Percentiles rank a stretch among this genome's conserved stretches.
phyloP scores from a whole-genome alignment of 176 grass and related monocot genomes.

The Ananas comosus region DNA sequence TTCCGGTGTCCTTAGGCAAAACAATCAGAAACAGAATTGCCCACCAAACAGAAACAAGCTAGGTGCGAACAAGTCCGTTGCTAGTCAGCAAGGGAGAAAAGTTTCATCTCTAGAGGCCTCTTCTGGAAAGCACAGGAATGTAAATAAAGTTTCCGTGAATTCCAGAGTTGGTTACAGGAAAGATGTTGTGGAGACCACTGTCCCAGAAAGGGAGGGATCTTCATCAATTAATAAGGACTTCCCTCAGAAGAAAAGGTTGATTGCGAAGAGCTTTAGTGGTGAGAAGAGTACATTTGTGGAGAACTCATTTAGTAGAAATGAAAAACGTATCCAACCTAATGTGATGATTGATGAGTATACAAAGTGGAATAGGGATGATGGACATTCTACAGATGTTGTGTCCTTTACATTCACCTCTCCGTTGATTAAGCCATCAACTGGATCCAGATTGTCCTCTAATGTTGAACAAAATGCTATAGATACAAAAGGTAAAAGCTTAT shows the following conservation, averaged over 20 bases:
- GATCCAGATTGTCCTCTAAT: slow-evolving; percentile 13
- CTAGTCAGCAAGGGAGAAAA: slow-evolving; percentile 58
- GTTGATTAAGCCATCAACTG: slow-evolving; percentile 40
- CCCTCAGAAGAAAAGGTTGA: slow-evolving; percentile 73
- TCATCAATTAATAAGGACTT: slow-evolving; percentile 64
- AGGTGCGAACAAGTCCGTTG: slow-evolving; percentile 31
- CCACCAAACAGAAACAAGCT: slow-evolving; percentile 37
- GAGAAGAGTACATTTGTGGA: slow-evolving; percentile 38
- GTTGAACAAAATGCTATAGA: slow-evolving; percentile 31
- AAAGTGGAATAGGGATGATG: slow-evolving; percentile 46
- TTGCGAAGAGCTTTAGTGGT: slow-evolving; percentile 42
- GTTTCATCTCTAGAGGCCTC: slow-evolving; percentile 37
- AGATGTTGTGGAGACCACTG: slow-evolving; percentile 34
- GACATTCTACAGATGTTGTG: slow-evolving; percentile 55
- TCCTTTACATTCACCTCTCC: slow-evolving; percentile 86
- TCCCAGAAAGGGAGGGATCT: slow-evolving; percentile 30
- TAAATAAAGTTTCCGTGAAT: slow-evolving; percentile 36
- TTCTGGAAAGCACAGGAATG: slow-evolving; percentile 47
- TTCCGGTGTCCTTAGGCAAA: slow-evolving; percentile 55
- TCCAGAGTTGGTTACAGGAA: slow-evolving; percentile 42
- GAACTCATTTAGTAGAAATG: slow-evolving; percentile 24
- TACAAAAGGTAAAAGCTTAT: slow-evolving; percentile 23
- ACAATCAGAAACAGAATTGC: slow-evolving; percentile 90
- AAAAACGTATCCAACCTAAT: slow-evolving; percentile 41
- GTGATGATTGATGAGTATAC: slow-evolving; percentile 56